Conservation (phyloP, 2,329 filamentous ascomycete species). For the Cladophialophora yegresii region DNA sequence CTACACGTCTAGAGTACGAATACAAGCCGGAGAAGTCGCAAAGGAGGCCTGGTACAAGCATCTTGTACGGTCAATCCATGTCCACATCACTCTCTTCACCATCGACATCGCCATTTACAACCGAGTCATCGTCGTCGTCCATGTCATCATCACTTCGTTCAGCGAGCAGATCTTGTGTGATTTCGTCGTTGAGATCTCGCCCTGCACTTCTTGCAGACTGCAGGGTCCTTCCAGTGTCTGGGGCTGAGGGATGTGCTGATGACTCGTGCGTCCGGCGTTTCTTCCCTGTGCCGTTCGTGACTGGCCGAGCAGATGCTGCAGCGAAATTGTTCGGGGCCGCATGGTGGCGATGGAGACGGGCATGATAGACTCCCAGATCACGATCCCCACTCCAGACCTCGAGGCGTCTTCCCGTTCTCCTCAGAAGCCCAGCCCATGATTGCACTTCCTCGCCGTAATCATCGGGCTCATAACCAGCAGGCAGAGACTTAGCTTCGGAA, state of each 20-base stretch:
- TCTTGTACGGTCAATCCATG: slow-evolving; percentile 12
- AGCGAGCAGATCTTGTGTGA: slow-evolving; percentile 36
- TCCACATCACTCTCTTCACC: slow-evolving; percentile 31
- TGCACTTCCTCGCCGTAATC: slow-evolving; percentile 53
- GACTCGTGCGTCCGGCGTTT: slow-evolving; percentile 16
- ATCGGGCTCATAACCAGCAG: slow-evolving; percentile 48
- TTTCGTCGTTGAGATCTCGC: slow-evolving; percentile 36
- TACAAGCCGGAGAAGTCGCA: not conserved
- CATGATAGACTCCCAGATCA: slow-evolving; percentile 43
- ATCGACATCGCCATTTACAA: slow-evolving; percentile 24
- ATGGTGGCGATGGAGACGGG: slow-evolving; percentile 20
- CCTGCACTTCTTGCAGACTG: slow-evolving; percentile 15
- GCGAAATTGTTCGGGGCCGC: slow-evolving; percentile 13
- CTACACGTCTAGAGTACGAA: not conserved
- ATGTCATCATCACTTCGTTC: slow-evolving; percentile 37
- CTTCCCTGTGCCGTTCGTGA: slow-evolving; percentile 25
- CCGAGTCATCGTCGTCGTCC: slow-evolving; percentile 32
- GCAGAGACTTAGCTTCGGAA: slow-evolving; percentile 27
- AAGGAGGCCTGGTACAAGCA: not conserved
- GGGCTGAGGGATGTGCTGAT: not conserved
- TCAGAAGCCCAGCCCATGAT: slow-evolving; percentile 47
- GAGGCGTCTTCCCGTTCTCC: slow-evolving; percentile 47
- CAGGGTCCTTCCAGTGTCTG: slow-evolving; percentile 7
- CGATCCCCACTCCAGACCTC: slow-evolving; percentile 51
- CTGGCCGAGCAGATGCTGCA: not conserved